These are phyloP conservation scores for Fraxinus pennsylvanica DNA, from an alignment of 257 asterid species.

Conservation along the genomic window DNA sequence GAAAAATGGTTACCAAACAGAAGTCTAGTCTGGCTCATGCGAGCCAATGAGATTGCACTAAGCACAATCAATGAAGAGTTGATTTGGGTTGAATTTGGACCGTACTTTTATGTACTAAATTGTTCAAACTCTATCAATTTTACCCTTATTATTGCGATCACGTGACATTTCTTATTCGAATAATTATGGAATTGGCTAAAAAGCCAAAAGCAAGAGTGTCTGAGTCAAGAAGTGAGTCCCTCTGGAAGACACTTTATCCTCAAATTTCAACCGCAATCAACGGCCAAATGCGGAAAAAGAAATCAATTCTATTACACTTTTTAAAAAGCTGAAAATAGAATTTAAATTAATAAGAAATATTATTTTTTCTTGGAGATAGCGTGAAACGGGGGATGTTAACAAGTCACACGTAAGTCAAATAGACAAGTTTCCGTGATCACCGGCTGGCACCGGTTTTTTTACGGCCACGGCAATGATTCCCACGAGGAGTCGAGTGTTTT, in stretches of 20 bases:
- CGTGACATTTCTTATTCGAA: neutral
- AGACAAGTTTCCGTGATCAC: slow-evolving; percentile 50
- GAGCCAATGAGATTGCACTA: neutral
- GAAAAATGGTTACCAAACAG: too few species aligned
- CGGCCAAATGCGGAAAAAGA: slow-evolving; percentile 53
- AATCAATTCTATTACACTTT: slow-evolving; percentile 37
- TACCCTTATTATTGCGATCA: neutral
- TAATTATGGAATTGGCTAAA: neutral
- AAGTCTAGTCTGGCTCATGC: neutral
- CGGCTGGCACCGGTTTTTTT: slow-evolving; percentile 54
- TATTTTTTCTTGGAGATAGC: slow-evolving; percentile 1
- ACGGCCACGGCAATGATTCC: slow-evolving; percentile 44
- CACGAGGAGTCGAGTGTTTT: slow-evolving; percentile 17
- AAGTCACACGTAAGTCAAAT: slow-evolving; percentile 49
- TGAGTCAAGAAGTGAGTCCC: neutral
- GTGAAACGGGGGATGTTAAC: slow-evolving; percentile 24
- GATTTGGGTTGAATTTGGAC: neutral
- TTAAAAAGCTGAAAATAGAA: neutral
- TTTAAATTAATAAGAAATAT: neutral
- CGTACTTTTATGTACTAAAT: too few species aligned
- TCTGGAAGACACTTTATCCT: slow-evolving; percentile 23
- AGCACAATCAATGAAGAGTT: neutral
- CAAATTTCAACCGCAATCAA: slow-evolving; percentile 82
- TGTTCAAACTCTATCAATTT: too few species aligned
- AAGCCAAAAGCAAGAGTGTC: neutral